A percentile compares a stretch with the other conserved stretches of the same genome.
These are phyloP conservation scores for Yamadazyma trypodendri DNA, from an alignment of 1,139 yeast genomes.

Conservation along the genomic window DNA sequence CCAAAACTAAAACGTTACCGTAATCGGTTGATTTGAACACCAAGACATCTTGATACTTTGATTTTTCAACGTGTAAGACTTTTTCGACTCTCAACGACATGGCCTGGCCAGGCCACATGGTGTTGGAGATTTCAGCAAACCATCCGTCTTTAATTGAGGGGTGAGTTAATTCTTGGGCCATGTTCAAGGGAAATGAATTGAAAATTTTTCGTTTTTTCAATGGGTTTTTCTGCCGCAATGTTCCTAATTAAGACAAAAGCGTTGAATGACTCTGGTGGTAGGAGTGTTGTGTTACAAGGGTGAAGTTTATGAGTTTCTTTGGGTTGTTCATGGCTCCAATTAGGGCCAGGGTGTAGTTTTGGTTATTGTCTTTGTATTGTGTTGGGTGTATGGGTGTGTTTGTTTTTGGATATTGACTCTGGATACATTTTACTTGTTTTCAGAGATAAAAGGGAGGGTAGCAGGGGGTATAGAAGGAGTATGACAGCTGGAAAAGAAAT, in stretches of 20 bases:
- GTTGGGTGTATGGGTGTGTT: too few relatives aligned
- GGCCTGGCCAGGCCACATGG: conserved; percentile 96
- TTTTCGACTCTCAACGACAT: conserved; percentile 81
- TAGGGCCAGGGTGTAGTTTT: too few relatives aligned
- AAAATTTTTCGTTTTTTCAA: conserved; percentile 7
- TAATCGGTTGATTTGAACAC: conserved; percentile 85
- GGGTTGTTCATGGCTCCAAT: too few relatives aligned
- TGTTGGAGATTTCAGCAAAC: conserved; percentile 85
- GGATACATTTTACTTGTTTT: too few relatives aligned
- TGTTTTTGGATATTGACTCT: too few relatives aligned
- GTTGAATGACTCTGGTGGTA: too few relatives aligned
- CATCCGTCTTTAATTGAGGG: conserved; percentile 80
- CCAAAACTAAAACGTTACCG: conserved; percentile 89
- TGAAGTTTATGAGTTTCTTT: too few relatives aligned
- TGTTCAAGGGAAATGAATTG: conserved; percentile 3
- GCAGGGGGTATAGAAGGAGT: too few relatives aligned
- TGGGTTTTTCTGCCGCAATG: conserved; percentile 1
- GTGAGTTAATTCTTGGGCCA: conserved; percentile 55
- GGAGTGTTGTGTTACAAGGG: too few relatives aligned
- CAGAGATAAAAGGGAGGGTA: too few relatives aligned
- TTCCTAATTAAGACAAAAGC: conserved; percentile 1
- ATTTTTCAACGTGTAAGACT: conserved; percentile 74
- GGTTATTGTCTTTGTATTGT: too few relatives aligned
- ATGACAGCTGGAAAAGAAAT: too few relatives aligned
- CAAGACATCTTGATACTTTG: conserved; percentile 84